These are phyloP conservation scores for Phaeosphaeria sp. DNA, from an alignment of 2,329 filamentous ascomycete genomes.

Conservation along the genomic window DNA sequence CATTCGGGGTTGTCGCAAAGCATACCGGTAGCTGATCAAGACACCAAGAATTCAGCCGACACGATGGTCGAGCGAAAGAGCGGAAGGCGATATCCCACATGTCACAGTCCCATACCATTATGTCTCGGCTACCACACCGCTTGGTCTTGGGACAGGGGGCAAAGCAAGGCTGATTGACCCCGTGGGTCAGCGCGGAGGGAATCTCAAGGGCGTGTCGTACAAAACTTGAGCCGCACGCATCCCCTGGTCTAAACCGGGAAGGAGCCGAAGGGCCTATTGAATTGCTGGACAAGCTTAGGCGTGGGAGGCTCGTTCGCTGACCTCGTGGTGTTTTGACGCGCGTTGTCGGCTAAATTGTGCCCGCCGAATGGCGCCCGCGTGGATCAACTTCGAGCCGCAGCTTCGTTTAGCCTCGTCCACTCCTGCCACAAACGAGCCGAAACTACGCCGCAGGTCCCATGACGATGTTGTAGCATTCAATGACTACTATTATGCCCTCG, in stretches of 20 bases:
- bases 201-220: not conserved
- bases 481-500: not conserved
- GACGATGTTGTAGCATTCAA: not conserved
- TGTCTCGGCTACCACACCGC: not conserved
- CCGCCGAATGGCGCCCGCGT: not conserved
- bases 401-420: not conserved
- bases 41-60: not conserved
- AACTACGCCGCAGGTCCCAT: not conserved
- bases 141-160: not conserved
- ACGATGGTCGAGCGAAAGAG: not conserved
- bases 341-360: not conserved
- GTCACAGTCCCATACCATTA: not conserved
- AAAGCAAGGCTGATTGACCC: not conserved
- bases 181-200: not conserved
- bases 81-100: not conserved
- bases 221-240: not conserved
- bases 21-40: not conserved
- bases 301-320: not conserved
- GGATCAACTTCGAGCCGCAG: not conserved
- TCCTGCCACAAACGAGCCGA: not conserved
- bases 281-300: not conserved
- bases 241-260: not conserved
- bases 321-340: not conserved
- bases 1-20: not conserved
- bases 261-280: not conserved